These are phyloP conservation scores for Cystoderma amianthinum DNA, from an alignment of 768 basidiomycete genomes.

Conservation along the genomic window DNA sequence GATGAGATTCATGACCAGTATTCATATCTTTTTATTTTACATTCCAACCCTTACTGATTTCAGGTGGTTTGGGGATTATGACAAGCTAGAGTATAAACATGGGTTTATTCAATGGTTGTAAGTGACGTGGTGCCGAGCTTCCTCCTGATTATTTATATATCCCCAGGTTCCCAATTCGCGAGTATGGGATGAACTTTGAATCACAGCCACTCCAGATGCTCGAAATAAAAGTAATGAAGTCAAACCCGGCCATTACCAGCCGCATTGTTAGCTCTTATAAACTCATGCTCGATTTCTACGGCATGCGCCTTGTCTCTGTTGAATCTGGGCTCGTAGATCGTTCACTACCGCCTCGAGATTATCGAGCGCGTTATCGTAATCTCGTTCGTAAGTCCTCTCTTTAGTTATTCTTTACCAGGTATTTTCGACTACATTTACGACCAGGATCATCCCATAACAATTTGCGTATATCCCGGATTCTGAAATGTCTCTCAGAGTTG, in stretches of 20 bases:
- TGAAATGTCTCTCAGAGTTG: constrained; percentile 69
- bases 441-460: constrained; percentile 68
- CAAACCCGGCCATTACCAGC: constrained; percentile 34
- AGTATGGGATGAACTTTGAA: constrained; percentile 64
- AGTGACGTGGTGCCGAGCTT: constrained; percentile 16
- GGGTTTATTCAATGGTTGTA: constrained; percentile 79
- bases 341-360: constrained; percentile 39
- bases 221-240: constrained; percentile 53
- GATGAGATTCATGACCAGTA: constrained; percentile 60
- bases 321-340: constrained; percentile 58
- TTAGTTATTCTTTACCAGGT: not conserved
- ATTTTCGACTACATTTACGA: no score
- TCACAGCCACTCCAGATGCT: constrained; percentile 63
- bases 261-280: constrained; percentile 55
- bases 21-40: constrained; percentile 6
- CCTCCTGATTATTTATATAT: not conserved
- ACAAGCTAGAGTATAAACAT: constrained; percentile 59
- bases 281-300: constrained; percentile 79
- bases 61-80: constrained; percentile 64
- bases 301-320: constrained; percentile 54
- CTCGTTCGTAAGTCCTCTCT: constrained; percentile 48
- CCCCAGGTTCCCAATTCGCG: constrained; percentile 64
- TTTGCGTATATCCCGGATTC: constrained; percentile 68
- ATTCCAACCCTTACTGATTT: not conserved
- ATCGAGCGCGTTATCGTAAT: constrained; percentile 51